Conservation (phyloP, 1,284 basidiomycete genomes). For the Heterobasidion occidentale region DNA sequence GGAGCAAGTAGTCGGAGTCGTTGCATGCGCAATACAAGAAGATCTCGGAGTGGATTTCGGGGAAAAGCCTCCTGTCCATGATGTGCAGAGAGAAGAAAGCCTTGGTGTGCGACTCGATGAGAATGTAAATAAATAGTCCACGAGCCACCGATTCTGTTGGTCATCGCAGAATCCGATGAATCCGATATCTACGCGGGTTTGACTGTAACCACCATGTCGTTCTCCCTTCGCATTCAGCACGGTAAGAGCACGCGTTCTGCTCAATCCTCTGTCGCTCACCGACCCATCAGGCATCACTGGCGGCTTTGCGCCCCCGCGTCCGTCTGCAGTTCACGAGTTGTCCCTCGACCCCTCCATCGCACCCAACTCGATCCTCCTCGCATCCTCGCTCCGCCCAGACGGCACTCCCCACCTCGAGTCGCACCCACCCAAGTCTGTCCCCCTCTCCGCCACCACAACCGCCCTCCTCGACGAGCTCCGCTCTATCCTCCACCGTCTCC, state of each 20-base stretch:
- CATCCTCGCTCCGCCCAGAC: constrained; percentile 35
- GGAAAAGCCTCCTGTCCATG: background rate
- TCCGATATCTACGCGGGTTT: background rate
- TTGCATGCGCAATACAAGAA: background rate
- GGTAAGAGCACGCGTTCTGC: constrained; percentile 14
- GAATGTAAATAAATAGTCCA: too few species aligned
- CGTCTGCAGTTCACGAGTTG: constrained; percentile 46
- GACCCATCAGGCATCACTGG: constrained; percentile 52
- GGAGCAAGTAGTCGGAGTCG: background rate
- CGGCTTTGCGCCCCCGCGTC: constrained; percentile 65
- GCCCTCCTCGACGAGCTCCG: constrained; percentile 48
- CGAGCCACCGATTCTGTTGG: too few species aligned
- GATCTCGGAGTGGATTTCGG: background rate
- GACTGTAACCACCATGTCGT: constrained; percentile 21
- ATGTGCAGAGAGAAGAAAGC: background rate
- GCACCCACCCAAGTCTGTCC: constrained; percentile 35
- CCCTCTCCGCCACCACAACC: constrained; percentile 26
- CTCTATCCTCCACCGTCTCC: constrained; percentile 45
- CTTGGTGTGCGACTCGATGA: too few species aligned
- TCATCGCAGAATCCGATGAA: too few species aligned
- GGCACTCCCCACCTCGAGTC: constrained; percentile 39
- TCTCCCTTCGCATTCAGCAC: constrained; percentile 27
- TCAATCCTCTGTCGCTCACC: background rate
- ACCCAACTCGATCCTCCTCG: constrained; percentile 31
- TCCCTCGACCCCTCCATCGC: constrained; percentile 27